A percentile compares a stretch with the other conserved stretches of the same genome.
phyloP scores from a whole-genome alignment of 345 rosid species.

The Psidium friedrichsthalianum region DNA sequence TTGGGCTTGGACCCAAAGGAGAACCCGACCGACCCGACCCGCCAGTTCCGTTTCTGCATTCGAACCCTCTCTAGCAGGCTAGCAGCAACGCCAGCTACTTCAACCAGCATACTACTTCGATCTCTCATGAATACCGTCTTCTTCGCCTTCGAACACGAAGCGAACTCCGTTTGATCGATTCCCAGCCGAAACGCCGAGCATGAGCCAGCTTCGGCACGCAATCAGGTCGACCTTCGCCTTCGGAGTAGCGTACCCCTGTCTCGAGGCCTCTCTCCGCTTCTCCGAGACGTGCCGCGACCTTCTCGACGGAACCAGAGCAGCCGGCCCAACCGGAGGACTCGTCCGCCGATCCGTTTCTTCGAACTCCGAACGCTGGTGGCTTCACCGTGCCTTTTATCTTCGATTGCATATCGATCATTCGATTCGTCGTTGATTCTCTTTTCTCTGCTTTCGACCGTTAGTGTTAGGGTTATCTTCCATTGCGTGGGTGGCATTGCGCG shows the following conservation, averaged over 20 bases:
- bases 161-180: background rate
- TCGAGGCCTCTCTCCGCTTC: slow-evolving; percentile 8
- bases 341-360: slow-evolving; percentile 17
- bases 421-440: background rate
- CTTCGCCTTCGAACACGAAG: background rate
- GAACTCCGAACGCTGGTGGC: slow-evolving; percentile 5
- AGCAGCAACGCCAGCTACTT: background rate
- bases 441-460: background rate
- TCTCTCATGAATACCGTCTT: background rate
- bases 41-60: background rate
- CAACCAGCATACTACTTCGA: background rate
- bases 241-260: background rate
- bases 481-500: background rate
- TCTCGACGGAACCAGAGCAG: slow-evolving; percentile 41
- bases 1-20: background rate
- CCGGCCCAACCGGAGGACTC: slow-evolving; percentile 9
- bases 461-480: background rate
- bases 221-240: slow-evolving; percentile 15
- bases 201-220: slow-evolving; percentile 28
- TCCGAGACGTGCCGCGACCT: slow-evolving; percentile 20
- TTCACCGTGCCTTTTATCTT: background rate
- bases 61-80: background rate
- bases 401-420: background rate
- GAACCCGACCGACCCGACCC: background rate
- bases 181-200: background rate